Percentiles rank a stretch among this genome's conserved stretches.
Evolutionary conservation across 768 basidiomycete genomes (phyloP).

Genomic region (Mycena vulgaris): DNA sequence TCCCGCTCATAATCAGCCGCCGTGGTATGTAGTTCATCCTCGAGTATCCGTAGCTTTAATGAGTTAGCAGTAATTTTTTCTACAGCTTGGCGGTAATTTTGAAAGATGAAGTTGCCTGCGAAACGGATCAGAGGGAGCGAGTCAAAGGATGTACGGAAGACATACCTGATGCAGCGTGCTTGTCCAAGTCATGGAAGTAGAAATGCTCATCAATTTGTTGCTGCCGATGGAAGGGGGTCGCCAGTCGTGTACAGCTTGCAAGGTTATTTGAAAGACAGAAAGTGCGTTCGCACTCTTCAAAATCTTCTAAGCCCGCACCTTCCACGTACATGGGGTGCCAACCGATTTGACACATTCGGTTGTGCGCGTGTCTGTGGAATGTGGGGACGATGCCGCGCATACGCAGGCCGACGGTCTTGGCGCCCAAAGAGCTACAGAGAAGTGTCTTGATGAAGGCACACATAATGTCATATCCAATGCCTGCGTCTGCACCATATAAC

Average conservation of each 20-base stretch:
- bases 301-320: conserved; percentile 47
- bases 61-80: not conserved
- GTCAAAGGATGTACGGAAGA: not conserved
- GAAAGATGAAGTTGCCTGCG: conserved; percentile 20
- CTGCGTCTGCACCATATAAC: not conserved
- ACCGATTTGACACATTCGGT: not conserved
- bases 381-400: not conserved
- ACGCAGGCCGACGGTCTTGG: not conserved
- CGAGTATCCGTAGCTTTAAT: not conserved
- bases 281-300: too few relatives aligned
- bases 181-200: conserved; percentile 39
- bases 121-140: too few relatives aligned
- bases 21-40: not conserved
- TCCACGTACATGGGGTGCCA: conserved; percentile 36
- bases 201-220: conserved; percentile 45
- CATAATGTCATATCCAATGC: not conserved
- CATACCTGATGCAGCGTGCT: conserved; percentile 38
- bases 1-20: conserved; percentile 8
- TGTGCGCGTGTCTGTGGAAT: not conserved
- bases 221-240: conserved; percentile 42
- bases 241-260: conserved; percentile 37
- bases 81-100: conserved; percentile 19
- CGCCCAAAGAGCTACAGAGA: not conserved
- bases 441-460: not conserved
- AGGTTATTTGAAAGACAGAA: conserved; percentile 47